Conservation (phyloP, 73 alveolate genomes). For the Tetrahymena elliotti region DNA sequence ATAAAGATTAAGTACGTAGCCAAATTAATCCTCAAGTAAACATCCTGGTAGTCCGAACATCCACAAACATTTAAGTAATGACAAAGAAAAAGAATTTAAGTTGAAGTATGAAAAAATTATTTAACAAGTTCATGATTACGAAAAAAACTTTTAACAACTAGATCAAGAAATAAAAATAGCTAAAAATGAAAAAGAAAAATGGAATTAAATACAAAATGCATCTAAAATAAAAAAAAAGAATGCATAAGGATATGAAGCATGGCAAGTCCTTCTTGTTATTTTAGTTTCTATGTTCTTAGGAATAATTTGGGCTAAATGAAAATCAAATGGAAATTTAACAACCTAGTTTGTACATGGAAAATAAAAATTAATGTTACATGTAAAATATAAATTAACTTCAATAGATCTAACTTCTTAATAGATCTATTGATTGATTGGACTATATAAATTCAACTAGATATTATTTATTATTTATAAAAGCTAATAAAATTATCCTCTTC, state of each 20-base stretch:
- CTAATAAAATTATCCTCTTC: no score
- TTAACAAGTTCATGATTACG: not conserved
- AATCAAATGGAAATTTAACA: not conserved
- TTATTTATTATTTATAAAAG: no score
- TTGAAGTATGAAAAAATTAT: not conserved
- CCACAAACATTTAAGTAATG: not conserved
- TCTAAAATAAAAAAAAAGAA: not conserved
- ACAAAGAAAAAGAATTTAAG: not conserved
- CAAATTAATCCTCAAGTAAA: not conserved
- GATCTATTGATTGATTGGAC: no score
- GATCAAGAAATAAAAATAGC: not conserved
- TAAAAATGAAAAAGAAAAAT: not conserved
- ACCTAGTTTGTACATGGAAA: no score
- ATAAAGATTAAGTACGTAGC: not conserved
- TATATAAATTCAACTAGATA: no score
- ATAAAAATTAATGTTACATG: no score
- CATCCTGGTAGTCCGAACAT: not conserved
- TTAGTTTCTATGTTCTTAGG: not conserved
- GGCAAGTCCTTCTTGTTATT: not conserved
- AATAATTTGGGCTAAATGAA: not conserved
- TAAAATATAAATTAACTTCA: no score
- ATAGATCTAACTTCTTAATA: no score
- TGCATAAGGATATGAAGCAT: not conserved
- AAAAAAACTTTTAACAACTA: not conserved
- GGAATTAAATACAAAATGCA: not conserved